Base-by-base conservation (phyloP, 352 stramenopile species). In the Globisporangium megalacanthum region DNA sequence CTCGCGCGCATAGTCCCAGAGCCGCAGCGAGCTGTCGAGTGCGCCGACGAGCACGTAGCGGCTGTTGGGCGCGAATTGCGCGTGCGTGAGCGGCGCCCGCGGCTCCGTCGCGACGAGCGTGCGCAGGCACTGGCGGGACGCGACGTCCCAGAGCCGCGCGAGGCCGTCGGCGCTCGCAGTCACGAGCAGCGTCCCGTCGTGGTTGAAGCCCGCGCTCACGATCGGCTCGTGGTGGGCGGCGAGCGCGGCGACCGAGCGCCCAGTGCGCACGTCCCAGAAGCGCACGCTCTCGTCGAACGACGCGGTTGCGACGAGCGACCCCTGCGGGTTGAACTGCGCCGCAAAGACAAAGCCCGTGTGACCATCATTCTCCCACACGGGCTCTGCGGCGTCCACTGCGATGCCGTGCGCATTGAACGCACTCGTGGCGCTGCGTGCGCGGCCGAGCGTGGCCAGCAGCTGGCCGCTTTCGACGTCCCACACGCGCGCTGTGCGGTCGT, bases 281-380 rank as follows among this genome's bases (percentile, higher is more conserved):
- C 97, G 94, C 44, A 99, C 88, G 8, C 77, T 97, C 69, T 98
- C 95, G 65, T 99, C 96, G 58, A 96, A 98, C 8, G 83, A 97
- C 17, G 83, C 85, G 49, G 80, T 86, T 31, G 76, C 80, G 31
- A 99, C 66, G 36, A 99, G 70, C 66, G 97, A 98, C 17, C 78
- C 79, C 64, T 97, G 88, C 5, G 92, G 93, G 51, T 97, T 98
- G 68, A 99, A 98, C 57, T 88, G 83, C 46, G 88, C 87, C 59
- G 82, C 97, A 73, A 98, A 98, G n/a, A 98, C 95, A 65, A 97
- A 98, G 65, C 92, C 94, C 22, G 79, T 64, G 75, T 99, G 96
- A 48, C 94, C 88, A 15, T 83, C 79, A 56, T 73, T 52, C 8
- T 55, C 58, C 50, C 41, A 58, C 42, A 46, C 55, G 48, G 36